A percentile compares a stretch with the other conserved stretches of the same genome.
Conservation (phyloP, 2,329 filamentous ascomycete genomes). For the Pezicula rhizophila region DNA sequence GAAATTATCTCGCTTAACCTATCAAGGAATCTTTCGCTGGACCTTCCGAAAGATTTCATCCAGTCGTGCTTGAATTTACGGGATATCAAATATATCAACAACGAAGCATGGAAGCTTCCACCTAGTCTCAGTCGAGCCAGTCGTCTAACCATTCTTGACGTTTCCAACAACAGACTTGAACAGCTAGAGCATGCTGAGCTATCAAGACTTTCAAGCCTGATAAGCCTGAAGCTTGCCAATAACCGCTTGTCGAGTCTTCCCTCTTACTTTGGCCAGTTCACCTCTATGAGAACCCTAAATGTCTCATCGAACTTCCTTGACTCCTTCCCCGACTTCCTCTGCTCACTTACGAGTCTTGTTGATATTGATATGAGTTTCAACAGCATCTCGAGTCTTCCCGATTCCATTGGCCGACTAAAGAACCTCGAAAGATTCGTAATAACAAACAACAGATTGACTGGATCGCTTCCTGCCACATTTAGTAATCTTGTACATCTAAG, state of each 20-base stretch:
- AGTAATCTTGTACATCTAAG: conserved; percentile 69
- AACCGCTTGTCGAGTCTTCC: conserved; percentile 80
- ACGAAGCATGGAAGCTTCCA: conserved; percentile 82
- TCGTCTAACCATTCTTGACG: conserved; percentile 80
- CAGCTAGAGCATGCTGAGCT: conserved; percentile 81
- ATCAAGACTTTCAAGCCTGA: conserved; percentile 64
- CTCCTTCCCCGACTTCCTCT: conserved; percentile 79
- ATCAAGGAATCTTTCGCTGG: conserved; percentile 84
- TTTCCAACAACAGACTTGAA: conserved; percentile 90
- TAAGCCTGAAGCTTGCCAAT: conserved; percentile 90
- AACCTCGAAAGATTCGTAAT: conserved; percentile 86
- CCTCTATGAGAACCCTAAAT: conserved; percentile 74
- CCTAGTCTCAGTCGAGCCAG: conserved; percentile 75
- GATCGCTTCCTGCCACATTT: conserved; percentile 68
- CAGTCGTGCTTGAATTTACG: conserved; percentile 85
- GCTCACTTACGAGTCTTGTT: conserved; percentile 73
- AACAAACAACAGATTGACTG: conserved; percentile 85
- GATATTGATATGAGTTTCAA: conserved; percentile 98
- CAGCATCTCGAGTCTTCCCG: conserved; percentile 70
- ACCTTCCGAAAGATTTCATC: conserved; percentile 93
- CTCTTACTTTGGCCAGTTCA: conserved; percentile 75
- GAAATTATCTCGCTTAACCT: conserved; percentile 95
- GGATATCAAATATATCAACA: conserved; percentile 94
- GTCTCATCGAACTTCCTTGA: conserved; percentile 90
- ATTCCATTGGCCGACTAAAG: conserved; percentile 69